phyloP scores from a whole-genome alignment of 2,329 filamentous ascomycete species.

The Volutella citrinella region DNA sequence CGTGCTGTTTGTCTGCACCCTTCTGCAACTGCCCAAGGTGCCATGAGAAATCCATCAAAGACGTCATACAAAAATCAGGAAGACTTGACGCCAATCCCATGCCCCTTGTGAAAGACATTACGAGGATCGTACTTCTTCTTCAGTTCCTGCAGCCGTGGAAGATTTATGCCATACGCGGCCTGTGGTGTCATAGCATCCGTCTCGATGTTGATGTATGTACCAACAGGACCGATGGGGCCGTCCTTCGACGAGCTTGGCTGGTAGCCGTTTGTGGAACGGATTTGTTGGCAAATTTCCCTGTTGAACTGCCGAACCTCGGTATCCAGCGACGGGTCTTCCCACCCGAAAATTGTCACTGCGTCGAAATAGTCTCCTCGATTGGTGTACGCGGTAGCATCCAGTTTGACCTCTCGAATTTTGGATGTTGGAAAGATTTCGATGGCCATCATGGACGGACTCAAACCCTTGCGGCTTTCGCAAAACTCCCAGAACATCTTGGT shows the following conservation, averaged over 20 bases:
- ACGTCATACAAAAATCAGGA: too few species aligned
- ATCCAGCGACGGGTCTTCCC: conserved; percentile 38
- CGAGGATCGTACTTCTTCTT: conserved; percentile 32
- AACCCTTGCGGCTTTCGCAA: conserved; percentile 16
- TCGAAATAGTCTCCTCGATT: conserved; percentile 44
- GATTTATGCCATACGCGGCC: conserved; percentile 30
- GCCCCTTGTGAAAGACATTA: conserved; percentile 33
- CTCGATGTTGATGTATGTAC: conserved; percentile 30
- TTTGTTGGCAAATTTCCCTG: conserved; percentile 26
- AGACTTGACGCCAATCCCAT: conserved; percentile 17
- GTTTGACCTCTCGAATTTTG: conserved; percentile 34
- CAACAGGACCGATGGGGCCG: conserved; percentile 20
- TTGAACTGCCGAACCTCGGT: conserved; percentile 36
- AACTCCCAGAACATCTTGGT: conserved; percentile 26
- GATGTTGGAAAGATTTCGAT: conserved; percentile 42
- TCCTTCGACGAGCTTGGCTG: conserved; percentile 13
- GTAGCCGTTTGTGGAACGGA: conserved; percentile 23
- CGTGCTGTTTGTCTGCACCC: too few species aligned
- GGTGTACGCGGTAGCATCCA: conserved; percentile 40
- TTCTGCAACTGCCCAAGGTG: too few species aligned
- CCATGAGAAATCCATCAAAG: too few species aligned
- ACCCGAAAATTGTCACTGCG: conserved; percentile 37
- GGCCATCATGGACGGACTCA: conserved; percentile 23
- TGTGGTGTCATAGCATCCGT: conserved; percentile 19
- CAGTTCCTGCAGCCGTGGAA: conserved; percentile 26